These are phyloP conservation scores for Mariannaea sp. DNA, from an alignment of 2,329 filamentous ascomycete species.

Conservation along the genomic window DNA sequence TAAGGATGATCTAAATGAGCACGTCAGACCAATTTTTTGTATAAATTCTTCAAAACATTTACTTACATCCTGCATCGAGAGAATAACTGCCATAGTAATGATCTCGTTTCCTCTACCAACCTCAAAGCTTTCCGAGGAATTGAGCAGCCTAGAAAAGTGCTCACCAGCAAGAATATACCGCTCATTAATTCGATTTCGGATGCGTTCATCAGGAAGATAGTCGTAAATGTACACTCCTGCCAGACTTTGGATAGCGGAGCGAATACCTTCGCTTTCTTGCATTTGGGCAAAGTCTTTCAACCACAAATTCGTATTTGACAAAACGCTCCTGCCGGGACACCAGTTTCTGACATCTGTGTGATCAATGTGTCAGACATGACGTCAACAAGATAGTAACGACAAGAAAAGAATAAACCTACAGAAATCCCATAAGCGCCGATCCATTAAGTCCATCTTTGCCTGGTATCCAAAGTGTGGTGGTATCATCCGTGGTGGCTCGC, in stretches of 20 bases:
- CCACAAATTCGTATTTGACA: constrained; percentile 47
- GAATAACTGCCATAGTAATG: constrained; percentile 45
- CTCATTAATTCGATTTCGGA: constrained; percentile 42
- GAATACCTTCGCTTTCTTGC: constrained; percentile 43
- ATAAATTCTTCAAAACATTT: neutral
- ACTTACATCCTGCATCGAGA: constrained; percentile 49
- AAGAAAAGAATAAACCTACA: constrained; percentile 38
- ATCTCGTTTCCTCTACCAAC: constrained; percentile 39
- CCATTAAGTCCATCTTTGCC: constrained; percentile 42
- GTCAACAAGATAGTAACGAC: neutral
- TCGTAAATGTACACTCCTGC: constrained; percentile 50
- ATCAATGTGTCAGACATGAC: constrained; percentile 6
- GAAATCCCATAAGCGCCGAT: constrained; percentile 43
- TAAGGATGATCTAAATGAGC: constrained; percentile 41
- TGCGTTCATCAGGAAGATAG: constrained; percentile 42
- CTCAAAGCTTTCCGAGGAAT: constrained; percentile 27
- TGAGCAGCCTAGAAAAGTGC: constrained; percentile 40
- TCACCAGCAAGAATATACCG: constrained; percentile 40
- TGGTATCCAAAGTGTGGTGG: constrained; percentile 41
- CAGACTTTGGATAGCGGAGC: constrained; percentile 47
- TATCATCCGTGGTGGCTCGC: constrained; percentile 34
- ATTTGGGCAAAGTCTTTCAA: constrained; percentile 47
- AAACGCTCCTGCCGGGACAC: constrained; percentile 48
- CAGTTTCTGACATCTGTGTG: constrained; percentile 45
- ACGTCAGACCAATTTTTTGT: neutral